phyloP scores from a whole-genome alignment of 2,329 filamentous ascomycete genomes.

The Aureobasidium vineae region DNA sequence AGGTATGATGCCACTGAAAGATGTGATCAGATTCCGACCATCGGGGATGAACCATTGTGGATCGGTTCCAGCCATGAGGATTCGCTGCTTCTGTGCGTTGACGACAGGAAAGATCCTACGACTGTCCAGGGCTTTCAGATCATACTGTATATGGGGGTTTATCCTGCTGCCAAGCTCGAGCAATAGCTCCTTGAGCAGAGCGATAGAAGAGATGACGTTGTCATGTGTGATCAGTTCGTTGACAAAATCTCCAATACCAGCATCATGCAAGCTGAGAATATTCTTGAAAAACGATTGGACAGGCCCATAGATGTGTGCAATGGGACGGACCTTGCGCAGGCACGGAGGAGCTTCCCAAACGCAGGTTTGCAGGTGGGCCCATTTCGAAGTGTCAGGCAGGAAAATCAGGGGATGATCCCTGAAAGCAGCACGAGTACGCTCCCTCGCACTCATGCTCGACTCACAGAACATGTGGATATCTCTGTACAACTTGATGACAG shows the following conservation, averaged over 20 bases:
- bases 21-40: neutral
- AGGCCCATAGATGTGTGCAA: neutral
- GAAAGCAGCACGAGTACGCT: neutral
- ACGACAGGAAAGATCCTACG: constrained; percentile 14
- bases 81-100: neutral
- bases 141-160: neutral
- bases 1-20: neutral
- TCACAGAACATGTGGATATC: constrained; percentile 1
- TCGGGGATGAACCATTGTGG: constrained; percentile 18
- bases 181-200: constrained; percentile 9
- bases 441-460: neutral
- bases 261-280: neutral
- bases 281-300: neutral
- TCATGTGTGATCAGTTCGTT: neutral
- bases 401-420: neutral
- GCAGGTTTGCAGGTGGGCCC: neutral
- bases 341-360: constrained; percentile 18
- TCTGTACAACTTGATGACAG: neutral
- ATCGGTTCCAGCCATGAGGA: neutral
- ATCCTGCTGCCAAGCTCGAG: constrained; percentile 7
- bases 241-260: neutral
- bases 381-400: neutral
- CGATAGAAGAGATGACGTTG: neutral
- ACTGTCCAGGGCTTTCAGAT: neutral
- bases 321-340: neutral